Percentiles rank a stretch among this genome's conserved stretches.
Evolutionary conservation across 2,329 filamentous ascomycete species (phyloP).

Genomic region (Tolypocladium guangdongense): DNA sequence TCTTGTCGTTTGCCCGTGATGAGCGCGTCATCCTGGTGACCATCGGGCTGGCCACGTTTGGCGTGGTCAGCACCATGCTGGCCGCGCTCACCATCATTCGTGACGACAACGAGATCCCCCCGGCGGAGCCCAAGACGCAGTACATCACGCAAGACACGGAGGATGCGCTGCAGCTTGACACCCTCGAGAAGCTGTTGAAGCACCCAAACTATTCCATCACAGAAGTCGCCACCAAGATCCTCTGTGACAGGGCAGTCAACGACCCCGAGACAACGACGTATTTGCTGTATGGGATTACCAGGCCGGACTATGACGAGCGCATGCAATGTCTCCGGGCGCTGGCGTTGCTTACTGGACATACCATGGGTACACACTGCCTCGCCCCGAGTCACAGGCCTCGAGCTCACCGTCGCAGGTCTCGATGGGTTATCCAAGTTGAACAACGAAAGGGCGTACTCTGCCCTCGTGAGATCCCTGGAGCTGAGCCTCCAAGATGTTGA

Average conservation of each 20-base stretch:
- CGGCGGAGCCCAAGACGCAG: constrained; percentile 52
- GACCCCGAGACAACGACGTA: constrained; percentile 38
- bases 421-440: constrained; percentile 35
- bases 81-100: constrained; percentile 48
- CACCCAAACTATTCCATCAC: constrained; percentile 65
- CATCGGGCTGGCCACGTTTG: constrained; percentile 46
- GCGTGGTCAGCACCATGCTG: constrained; percentile 46
- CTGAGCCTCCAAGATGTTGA: constrained; percentile 39
- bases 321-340: constrained; percentile 46
- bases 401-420: constrained; percentile 17
- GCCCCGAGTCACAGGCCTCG: not conserved
- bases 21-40: constrained; percentile 42
- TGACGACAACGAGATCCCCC: constrained; percentile 55
- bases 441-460: constrained; percentile 38
- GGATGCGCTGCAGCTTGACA: constrained; percentile 55
- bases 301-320: constrained; percentile 46
- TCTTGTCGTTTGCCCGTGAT: constrained; percentile 29
- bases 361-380: constrained; percentile 13
- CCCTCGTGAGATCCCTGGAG: constrained; percentile 50
- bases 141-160: constrained; percentile 69
- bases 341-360: constrained; percentile 38
- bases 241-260: constrained; percentile 47
- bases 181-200: constrained; percentile 54
- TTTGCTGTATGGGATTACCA: constrained; percentile 48
- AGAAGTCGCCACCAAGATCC: constrained; percentile 52